These are phyloP conservation scores for Solanum peruvianum DNA, from an alignment of 257 asterid species.

Conservation along the genomic window DNA sequence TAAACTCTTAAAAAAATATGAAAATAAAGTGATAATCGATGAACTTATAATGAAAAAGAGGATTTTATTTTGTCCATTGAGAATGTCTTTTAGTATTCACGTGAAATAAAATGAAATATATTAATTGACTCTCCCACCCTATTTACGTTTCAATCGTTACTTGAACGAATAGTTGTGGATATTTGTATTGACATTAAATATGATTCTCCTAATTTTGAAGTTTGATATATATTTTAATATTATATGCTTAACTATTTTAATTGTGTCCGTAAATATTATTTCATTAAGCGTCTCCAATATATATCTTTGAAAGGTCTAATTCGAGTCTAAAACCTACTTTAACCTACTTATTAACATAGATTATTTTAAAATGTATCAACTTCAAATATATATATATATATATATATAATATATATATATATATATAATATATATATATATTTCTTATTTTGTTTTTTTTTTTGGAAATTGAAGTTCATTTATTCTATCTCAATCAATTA, in stretches of 20 bases:
- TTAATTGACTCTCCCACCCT: background rate
- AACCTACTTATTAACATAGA: too few relatives aligned
- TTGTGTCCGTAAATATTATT: background rate
- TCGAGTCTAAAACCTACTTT: too few relatives aligned
- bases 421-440: too few relatives aligned
- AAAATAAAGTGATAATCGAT: background rate
- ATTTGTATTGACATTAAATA: too few relatives aligned
- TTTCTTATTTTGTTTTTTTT: background rate
- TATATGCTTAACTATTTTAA: rapidly evolving
- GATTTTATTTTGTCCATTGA: too few relatives aligned
- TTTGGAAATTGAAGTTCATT: background rate
- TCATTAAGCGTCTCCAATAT: background rate
- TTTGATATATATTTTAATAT: background rate
- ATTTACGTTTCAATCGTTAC: background rate
- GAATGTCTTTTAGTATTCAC: background rate
- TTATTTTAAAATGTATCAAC: too few relatives aligned
- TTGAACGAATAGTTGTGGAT: background rate
- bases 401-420: too few relatives aligned
- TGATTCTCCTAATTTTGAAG: too few relatives aligned
- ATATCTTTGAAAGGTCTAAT: background rate
- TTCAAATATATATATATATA: too few relatives aligned
- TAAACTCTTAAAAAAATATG: too few relatives aligned
- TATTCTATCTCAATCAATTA: background rate
- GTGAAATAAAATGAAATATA: background rate
- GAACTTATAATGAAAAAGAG: too few relatives aligned